These are phyloP conservation scores for Metarhizium humberi DNA, from an alignment of 2,329 filamentous ascomycete genomes.

Conservation along the genomic window DNA sequence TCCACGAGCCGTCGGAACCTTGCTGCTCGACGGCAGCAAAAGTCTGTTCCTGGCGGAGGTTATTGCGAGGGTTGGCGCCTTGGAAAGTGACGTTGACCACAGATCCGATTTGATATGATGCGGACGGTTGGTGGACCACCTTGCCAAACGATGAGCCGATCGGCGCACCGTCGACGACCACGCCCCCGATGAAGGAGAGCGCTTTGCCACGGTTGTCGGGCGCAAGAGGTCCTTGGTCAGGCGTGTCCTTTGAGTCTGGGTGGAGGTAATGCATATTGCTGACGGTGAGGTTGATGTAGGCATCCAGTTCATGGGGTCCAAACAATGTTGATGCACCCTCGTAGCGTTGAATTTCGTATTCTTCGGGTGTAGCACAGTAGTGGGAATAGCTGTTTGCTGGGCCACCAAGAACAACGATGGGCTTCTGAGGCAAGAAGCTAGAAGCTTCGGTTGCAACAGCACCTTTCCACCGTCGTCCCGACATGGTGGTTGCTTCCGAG, in stretches of 20 bases:
- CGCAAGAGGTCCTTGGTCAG: slow-evolving; percentile 50
- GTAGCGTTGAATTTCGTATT: slow-evolving; percentile 79
- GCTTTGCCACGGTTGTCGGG: slow-evolving; percentile 72
- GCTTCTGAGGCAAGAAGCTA: slow-evolving; percentile 39
- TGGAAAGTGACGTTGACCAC: slow-evolving; percentile 62
- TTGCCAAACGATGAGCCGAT: slow-evolving; percentile 62
- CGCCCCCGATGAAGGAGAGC: slow-evolving; percentile 69
- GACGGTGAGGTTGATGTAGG: slow-evolving; percentile 82
- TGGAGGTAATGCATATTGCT: slow-evolving; percentile 39
- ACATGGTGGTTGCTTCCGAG: slow-evolving; percentile 88
- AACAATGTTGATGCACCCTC: slow-evolving; percentile 92
- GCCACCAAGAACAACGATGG: slow-evolving; percentile 75
- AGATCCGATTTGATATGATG: slow-evolving; percentile 50
- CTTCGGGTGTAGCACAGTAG: slow-evolving; percentile 70
- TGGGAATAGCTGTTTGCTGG: slow-evolving; percentile 88
- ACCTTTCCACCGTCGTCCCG: slow-evolving; percentile 75
- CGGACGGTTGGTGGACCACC: slow-evolving; percentile 43
- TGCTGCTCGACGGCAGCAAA: slow-evolving; percentile 68
- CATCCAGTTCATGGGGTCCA: slow-evolving; percentile 71
- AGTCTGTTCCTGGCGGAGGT: slow-evolving; percentile 68
- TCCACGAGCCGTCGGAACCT: slow-evolving; percentile 44
- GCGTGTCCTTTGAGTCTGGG: slow-evolving; percentile 25
- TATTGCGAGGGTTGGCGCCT: slow-evolving; percentile 83
- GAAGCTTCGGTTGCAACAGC: slow-evolving; percentile 49
- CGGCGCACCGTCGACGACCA: slow-evolving; percentile 63